A percentile compares a stretch with the other conserved stretches of the same genome.
These are phyloP conservation scores for Exophiala sideris DNA, from an alignment of 2,329 filamentous ascomycete species.

Conservation along the genomic window DNA sequence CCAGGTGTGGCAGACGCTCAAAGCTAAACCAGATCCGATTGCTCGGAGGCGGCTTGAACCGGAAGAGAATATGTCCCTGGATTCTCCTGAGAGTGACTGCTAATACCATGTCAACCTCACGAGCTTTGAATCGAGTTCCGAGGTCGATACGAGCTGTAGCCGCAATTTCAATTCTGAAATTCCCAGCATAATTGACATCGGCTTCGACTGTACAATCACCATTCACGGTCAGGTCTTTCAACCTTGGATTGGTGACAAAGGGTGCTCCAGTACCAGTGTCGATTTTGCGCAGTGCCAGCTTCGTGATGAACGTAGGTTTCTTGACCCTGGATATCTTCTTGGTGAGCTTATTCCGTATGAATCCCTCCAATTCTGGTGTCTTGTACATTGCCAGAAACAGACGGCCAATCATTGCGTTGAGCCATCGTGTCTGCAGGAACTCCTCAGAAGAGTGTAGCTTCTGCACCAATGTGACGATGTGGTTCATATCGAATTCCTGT, in stretches of 20 bases:
- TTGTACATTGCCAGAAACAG: conserved; percentile 85
- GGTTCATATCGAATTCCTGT: conserved; percentile 73
- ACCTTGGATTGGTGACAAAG: conserved; percentile 79
- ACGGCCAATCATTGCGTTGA: conserved; percentile 86
- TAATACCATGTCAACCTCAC: conserved; percentile 84
- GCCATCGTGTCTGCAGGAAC: conserved; percentile 83
- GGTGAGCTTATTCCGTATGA: conserved; percentile 79
- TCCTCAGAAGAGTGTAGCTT: conserved; percentile 88
- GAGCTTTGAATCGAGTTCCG: conserved; percentile 79
- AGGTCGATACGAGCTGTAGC: conserved; percentile 92
- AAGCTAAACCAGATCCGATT: conserved; percentile 97
- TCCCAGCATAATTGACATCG: conserved; percentile 84
- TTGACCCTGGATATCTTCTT: conserved; percentile 96
- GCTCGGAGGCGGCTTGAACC: conserved; percentile 90
- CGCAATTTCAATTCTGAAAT: conserved; percentile 83
- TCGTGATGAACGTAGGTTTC: conserved; percentile 83
- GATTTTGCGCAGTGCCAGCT: conserved; percentile 76
- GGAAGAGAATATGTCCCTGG: conserved; percentile 78
- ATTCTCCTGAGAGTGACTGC: conserved; percentile 81
- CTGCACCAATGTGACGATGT: conserved; percentile 87
- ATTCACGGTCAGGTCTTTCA: conserved; percentile 86
- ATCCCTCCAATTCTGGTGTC: conserved; percentile 74
- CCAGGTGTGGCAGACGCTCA: conserved; percentile 87
- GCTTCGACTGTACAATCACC: conserved; percentile 85
- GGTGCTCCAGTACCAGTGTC: conserved; percentile 84